phyloP scores from a whole-genome alignment of 495 filamentous ascomycete genomes.

The Aspergillus indologenus region DNA sequence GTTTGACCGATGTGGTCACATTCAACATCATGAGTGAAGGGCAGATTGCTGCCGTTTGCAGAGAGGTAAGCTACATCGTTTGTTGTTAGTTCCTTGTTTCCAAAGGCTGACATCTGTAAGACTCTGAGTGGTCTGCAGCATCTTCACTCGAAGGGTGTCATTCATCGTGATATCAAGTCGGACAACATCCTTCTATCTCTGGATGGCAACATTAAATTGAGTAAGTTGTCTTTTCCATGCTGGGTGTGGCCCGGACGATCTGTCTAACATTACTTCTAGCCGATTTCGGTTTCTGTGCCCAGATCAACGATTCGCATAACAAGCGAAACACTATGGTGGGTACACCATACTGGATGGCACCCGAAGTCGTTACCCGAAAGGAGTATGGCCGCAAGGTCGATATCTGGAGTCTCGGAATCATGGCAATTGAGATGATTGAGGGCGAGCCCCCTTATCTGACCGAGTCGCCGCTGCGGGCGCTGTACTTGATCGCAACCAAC shows the following conservation, averaged over 20 bases:
- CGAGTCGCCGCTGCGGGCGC: constrained; percentile 86
- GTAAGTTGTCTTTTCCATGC: constrained; percentile 51
- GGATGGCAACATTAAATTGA: constrained; percentile 96
- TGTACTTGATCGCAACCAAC: constrained; percentile 96
- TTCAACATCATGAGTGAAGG: constrained; percentile 98
- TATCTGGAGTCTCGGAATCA: constrained; percentile 97
- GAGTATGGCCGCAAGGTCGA: constrained; percentile 98
- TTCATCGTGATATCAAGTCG: constrained; percentile 98
- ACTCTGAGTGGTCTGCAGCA: constrained; percentile 90
- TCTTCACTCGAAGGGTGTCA: constrained; percentile 94
- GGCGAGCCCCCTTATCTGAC: constrained; percentile 96
- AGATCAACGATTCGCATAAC: constrained; percentile 95
- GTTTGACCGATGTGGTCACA: constrained; percentile 95
- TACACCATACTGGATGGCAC: constrained; percentile 99
- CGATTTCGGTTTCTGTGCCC: constrained; percentile 98
- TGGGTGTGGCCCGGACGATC: not conserved
- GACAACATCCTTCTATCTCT: constrained; percentile 95
- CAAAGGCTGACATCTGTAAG: constrained; percentile 30
- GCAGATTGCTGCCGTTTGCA: constrained; percentile 92
- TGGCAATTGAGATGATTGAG: constrained; percentile 99
- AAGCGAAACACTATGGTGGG: constrained; percentile 99
- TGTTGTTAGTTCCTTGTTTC: not conserved
- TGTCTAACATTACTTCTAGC: constrained; percentile 53
- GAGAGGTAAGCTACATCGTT: constrained; percentile 58
- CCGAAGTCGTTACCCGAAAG: constrained; percentile 94